These are phyloP conservation scores for Rhizopus stolonifer DNA, from an alignment of 371 early-diverging fungal genomes.

Conservation along the genomic window DNA sequence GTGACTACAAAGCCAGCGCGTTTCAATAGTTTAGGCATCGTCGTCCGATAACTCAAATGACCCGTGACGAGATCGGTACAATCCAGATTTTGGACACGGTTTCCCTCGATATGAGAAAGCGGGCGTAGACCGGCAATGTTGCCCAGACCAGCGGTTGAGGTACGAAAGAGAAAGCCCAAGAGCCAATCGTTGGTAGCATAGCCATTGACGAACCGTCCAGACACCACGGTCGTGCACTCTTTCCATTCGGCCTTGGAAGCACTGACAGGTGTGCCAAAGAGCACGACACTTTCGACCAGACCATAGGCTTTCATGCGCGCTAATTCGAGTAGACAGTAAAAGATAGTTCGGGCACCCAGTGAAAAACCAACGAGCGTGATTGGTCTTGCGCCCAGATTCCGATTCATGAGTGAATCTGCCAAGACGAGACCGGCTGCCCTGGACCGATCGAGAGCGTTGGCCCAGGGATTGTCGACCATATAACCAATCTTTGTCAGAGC, in stretches of 20 bases:
- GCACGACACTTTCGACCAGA: conserved; percentile 84
- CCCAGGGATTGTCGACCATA: conserved; percentile 96
- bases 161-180: conserved; percentile 88
- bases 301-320: conserved; percentile 80
- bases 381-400: conserved; percentile 82
- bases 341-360: conserved; percentile 91
- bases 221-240: conserved; percentile 74
- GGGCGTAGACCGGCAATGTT: conserved; percentile 86
- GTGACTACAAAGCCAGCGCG: conserved; percentile 78
- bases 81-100: conserved; percentile 77
- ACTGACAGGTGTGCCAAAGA: conserved; percentile 86
- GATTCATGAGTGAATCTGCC: conserved; percentile 77
- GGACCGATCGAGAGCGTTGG: conserved; percentile 82
- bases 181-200: conserved; percentile 92
- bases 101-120: conserved; percentile 57
- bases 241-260: conserved; percentile 81
- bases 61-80: conserved; percentile 81
- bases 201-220: conserved; percentile 90
- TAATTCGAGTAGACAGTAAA: conserved; percentile 85
- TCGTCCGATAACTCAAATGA: conserved; percentile 82
- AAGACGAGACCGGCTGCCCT: conserved; percentile 81
- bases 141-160: conserved; percentile 71
- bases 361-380: conserved; percentile 94
- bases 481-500: conserved; percentile 88
- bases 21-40: conserved; percentile 80